Evolutionary conservation across 352 stramenopile genomes (phyloP), one percentile per base, ranked within the genome.

Genomic region (Phytophthora foliorum): DNA sequence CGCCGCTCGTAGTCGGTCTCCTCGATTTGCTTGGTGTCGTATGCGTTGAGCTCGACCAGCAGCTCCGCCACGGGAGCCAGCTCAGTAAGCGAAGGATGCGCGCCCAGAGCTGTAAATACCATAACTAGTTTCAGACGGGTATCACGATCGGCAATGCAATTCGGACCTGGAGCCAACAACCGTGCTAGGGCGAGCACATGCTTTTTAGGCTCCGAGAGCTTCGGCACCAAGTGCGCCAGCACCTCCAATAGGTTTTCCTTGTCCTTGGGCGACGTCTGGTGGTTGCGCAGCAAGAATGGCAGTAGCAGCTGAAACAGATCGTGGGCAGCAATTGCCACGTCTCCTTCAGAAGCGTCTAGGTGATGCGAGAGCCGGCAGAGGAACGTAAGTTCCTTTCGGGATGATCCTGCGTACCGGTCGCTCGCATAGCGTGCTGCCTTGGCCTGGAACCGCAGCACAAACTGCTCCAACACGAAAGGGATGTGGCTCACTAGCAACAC

Each of bases 281-380:
- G 88, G 53, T 91, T 97, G 54, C 88, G 88, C 69, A 87, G 77
- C 42, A 96, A 64, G 61, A 97, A 97, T 16, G 90, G 90, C 61
- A 97, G 59, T 44, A 97, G 41, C 19, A 97, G 72, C 61, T 94
- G 83, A 61, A 97, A 95, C n/a, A 97, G 72, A 48, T 95, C 83
- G 46, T 92, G 75, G 8, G 90, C 88, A 19, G 77, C 75, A 50
- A 45, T 57, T 19, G 74, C 70, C 34, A 76, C 52, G 48, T 76
- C 32, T 63, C 78, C 48, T 1, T 70, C 49, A n/a, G 81, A 77
- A 7, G 64, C 68, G 27, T 80, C 77, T 11, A 97, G 69, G 38
- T 94, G 82, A 7, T 81, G 57, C 21, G 88, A 93, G 6, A 97
- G 49, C 13, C 87, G 85, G 45, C 90, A 97, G 13, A 97, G 54